A percentile compares a stretch with the other conserved stretches of the same genome.
phyloP scores from a whole-genome alignment of 2,329 filamentous ascomycete species.

The Pseudopyrenochaeta lycopersici region DNA sequence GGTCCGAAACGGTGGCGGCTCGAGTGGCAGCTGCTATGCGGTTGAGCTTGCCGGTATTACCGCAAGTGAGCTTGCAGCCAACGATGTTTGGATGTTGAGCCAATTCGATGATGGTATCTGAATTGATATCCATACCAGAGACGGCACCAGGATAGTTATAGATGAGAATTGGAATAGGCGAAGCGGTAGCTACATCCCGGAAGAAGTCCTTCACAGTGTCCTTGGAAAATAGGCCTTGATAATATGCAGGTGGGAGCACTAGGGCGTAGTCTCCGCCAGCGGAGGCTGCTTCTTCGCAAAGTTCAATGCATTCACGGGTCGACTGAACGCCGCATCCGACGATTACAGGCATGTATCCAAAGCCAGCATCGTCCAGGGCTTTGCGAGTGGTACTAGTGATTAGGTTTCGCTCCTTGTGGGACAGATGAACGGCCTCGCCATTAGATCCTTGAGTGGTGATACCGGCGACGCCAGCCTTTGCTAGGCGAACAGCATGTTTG shows the following conservation, averaged over 20 bases:
- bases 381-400: constrained; percentile 75
- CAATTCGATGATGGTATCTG: constrained; percentile 68
- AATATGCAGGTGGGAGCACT: constrained; percentile 80
- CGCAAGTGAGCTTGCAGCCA: constrained; percentile 74
- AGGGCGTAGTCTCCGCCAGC: constrained; percentile 79
- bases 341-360: constrained; percentile 72
- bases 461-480: constrained; percentile 74
- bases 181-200: constrained; percentile 68
- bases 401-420: constrained; percentile 72
- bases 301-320: constrained; percentile 74
- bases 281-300: constrained; percentile 73
- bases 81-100: constrained; percentile 71
- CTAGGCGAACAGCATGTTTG: constrained; percentile 71
- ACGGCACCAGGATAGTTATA: constrained; percentile 76
- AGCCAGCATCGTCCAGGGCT: constrained; percentile 73
- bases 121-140: constrained; percentile 70
- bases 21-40: constrained; percentile 64
- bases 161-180: constrained; percentile 71
- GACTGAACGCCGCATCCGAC: constrained; percentile 80
- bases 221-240: constrained; percentile 71
- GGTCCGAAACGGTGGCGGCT: constrained; percentile 46
- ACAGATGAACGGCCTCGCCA: constrained; percentile 82
- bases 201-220: constrained; percentile 71
- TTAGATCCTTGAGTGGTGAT: constrained; percentile 83
- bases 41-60: constrained; percentile 74